These are phyloP conservation scores for Mortierella sp. DNA, from an alignment of 371 early-diverging fungal genomes.

Conservation along the genomic window DNA sequence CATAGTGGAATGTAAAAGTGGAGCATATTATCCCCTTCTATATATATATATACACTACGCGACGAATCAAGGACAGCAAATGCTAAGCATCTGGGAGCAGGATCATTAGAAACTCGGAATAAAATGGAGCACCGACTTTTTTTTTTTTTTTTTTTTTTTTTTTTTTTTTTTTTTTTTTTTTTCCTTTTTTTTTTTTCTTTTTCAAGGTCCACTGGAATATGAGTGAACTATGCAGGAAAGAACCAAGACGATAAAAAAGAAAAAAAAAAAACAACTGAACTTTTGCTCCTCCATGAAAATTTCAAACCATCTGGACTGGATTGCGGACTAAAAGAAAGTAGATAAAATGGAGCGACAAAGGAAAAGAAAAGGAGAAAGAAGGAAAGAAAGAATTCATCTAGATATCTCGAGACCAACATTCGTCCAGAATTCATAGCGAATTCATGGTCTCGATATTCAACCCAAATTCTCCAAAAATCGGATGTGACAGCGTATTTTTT, in stretches of 20 bases:
- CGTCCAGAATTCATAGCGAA: no score
- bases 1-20: background rate
- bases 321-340: background rate
- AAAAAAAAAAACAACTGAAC: no score
- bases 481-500: no score
- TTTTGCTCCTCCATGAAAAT: no score
- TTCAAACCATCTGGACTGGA: no score
- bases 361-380: conserved; percentile 2
- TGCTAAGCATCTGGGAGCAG: no score
- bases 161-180: background rate
- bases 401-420: no score
- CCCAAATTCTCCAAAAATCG: no score
- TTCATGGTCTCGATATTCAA: no score
- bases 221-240: no score
- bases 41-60: background rate
- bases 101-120: background rate
- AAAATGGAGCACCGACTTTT: background rate
- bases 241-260: no score
- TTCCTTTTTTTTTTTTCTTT: background rate
- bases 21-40: background rate
- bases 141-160: conserved; percentile 2
- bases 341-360: background rate
- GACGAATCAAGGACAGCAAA: background rate
- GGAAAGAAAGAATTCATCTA: background rate
- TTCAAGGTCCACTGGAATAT: no score